Base-by-base conservation (phyloP, 2,329 filamentous ascomycete genomes). In the Diplodia seriata region DNA sequence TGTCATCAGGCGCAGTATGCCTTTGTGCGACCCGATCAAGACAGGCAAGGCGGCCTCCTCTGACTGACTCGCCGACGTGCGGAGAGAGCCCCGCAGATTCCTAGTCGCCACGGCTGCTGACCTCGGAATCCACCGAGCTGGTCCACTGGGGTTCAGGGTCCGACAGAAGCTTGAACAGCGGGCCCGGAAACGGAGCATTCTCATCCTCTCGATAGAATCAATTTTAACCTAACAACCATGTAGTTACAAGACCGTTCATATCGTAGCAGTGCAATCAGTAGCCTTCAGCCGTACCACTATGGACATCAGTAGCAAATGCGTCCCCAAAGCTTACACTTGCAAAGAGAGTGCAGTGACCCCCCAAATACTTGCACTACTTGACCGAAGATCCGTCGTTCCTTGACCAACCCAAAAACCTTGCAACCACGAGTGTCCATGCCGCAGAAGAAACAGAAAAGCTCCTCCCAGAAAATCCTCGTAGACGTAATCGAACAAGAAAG, bases 31-130 rank as follows among this genome's bases (percentile, higher is more conserved):
- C 26, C 26, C 26, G 26, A 26, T 26, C 26, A 26, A 26, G 26
- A 26, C 26, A 26, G 26, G 3, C 26, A 26, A 26, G 26, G 26
- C 26, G 26, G 26, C 26, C 26, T 26, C 26, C 4, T 26, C 26
- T 26, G 26, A 15, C 29, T 63, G 59, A 63, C 59, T 63, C 47
- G 59, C 59, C 43, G 55, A 55, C 50, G 40, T 65, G 62, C 49
- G 49, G 49, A 43, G 51, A 62, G 29, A 29, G 61, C 23, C 31
- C 50, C 40, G 49, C 50, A 26, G 12, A 51, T 62, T 38, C 59
- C 47, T 38, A 18, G 31, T 51, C 38, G 59, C 23, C 40, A 26
- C 26, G 26, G 26, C 26, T 4, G 26, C 26, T 26, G 26, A 26
- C 40, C 14, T 8, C 57, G 29, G 26, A 23, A n/a, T 56, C 9